A percentile compares a stretch with the other conserved stretches of the same genome.
These are phyloP conservation scores for Cerioporus squamosus DNA, from an alignment of 1,284 basidiomycete species.

Conservation along the genomic window DNA sequence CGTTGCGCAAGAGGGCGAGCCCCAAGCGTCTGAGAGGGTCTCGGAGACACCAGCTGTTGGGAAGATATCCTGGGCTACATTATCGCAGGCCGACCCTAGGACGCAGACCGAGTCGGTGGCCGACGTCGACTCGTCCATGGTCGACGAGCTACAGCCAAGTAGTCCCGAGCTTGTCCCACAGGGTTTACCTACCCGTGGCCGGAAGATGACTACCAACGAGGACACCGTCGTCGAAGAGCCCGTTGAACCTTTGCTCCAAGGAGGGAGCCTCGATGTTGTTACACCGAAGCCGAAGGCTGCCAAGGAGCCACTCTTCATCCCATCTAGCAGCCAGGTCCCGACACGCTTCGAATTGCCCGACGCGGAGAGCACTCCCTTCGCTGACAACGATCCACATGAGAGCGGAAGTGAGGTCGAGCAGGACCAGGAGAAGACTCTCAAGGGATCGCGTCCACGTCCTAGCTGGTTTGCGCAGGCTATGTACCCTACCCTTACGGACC, in stretches of 20 bases:
- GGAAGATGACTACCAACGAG: neutral
- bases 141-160: constrained; percentile 46
- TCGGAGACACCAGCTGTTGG: constrained; percentile 10
- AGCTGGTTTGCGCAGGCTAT: constrained; percentile 26
- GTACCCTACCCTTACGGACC: constrained; percentile 56
- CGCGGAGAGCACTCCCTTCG: constrained; percentile 14
- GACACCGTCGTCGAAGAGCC: neutral
- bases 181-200: neutral
- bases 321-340: constrained; percentile 34
- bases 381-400: constrained; percentile 37
- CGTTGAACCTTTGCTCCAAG: neutral
- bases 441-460: constrained; percentile 25
- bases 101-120: constrained; percentile 20
- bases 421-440: constrained; percentile 37
- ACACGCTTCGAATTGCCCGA: constrained; percentile 19
- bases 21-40: neutral
- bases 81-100: constrained; percentile 13
- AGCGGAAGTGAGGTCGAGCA: constrained; percentile 28
- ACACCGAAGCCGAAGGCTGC: constrained; percentile 11
- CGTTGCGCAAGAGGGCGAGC: neutral
- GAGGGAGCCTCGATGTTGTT: neutral
- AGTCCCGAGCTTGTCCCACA: constrained; percentile 24
- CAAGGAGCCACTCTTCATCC: constrained; percentile 34
- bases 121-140: constrained; percentile 29
- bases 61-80: constrained; percentile 29